Evolutionary conservation across 106 monocot species (phyloP).

Genomic region (Narthecium ossifragum): DNA sequence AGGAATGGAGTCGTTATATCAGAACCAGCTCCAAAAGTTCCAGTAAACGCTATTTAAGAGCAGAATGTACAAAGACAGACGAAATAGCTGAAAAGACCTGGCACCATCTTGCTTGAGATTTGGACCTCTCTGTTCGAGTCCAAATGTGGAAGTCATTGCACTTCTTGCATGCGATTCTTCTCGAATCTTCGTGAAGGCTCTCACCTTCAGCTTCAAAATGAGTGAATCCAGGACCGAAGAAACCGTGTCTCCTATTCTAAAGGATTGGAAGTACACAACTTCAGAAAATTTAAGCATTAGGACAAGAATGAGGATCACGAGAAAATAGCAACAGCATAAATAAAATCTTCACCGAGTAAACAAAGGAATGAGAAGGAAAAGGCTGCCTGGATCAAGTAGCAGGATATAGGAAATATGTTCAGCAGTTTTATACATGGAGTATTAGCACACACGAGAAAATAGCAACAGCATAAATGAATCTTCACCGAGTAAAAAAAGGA

Average conservation of each 20-base stretch:
- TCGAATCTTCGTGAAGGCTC: constrained; percentile 46
- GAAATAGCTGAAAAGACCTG: constrained; percentile 50
- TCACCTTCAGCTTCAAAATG: constrained; percentile 56
- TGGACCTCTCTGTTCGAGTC: constrained; percentile 59
- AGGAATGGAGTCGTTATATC: background rate
- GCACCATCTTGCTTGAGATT: constrained; percentile 92
- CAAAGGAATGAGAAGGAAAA: too few species aligned
- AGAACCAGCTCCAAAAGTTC: background rate
- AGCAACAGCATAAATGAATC: too few species aligned
- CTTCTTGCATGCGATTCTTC: constrained; percentile 90
- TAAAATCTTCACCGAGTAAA: too few species aligned
- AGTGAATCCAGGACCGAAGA: constrained; percentile 45
- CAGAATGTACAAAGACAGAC: constrained; percentile 1
- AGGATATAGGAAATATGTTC: too few species aligned
- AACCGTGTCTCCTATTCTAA: constrained; percentile 64
- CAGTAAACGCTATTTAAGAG: background rate
- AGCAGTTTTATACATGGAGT: too few species aligned
- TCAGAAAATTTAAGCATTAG: background rate
- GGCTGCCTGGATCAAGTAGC: too few species aligned
- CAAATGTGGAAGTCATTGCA: constrained; percentile 77
- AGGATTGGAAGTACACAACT: background rate
- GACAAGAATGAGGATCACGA: too few species aligned
- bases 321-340: too few species aligned
- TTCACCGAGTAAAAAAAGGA: too few species aligned
- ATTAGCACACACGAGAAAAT: too few species aligned